Conservation (phyloP, 1,284 basidiomycete genomes). For the Cryptococcus sp. region DNA sequence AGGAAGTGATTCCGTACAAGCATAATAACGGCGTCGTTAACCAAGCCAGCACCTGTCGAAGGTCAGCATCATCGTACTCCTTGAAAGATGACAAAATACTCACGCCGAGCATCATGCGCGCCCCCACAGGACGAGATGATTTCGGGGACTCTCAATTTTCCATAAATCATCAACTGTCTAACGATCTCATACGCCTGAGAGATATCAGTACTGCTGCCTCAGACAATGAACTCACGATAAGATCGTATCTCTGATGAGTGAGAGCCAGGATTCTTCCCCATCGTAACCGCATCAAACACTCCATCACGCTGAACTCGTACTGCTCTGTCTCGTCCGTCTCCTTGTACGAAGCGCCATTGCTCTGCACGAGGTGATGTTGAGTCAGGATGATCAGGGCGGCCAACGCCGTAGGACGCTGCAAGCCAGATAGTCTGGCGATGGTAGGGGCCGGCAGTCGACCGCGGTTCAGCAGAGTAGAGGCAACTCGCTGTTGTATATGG, state of each 20-base stretch:
- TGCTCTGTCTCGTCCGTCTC: constrained; percentile 68
- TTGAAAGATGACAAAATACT: constrained; percentile 3
- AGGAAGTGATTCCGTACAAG: constrained; percentile 35
- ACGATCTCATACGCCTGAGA: constrained; percentile 71
- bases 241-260: constrained; percentile 69
- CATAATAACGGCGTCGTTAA: constrained; percentile 21
- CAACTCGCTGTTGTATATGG: constrained; percentile 64
- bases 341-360: constrained; percentile 60
- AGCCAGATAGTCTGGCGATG: constrained; percentile 63
- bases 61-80: background rate
- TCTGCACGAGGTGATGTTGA: constrained; percentile 90
- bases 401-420: constrained; percentile 62
- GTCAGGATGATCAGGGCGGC: constrained; percentile 78
- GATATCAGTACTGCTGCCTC: background rate
- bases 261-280: constrained; percentile 78
- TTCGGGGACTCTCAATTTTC: constrained; percentile 70
- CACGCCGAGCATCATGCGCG: constrained; percentile 20
- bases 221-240: constrained; percentile 59
- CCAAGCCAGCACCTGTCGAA: constrained; percentile 12
- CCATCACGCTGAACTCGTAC: constrained; percentile 66
- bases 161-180: constrained; percentile 75
- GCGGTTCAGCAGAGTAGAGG: constrained; percentile 75
- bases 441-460: constrained; percentile 73
- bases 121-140: constrained; percentile 26
- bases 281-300: constrained; percentile 73